Conservation (phyloP, 106 monocot genomes). For the Chionographis japonica region DNA sequence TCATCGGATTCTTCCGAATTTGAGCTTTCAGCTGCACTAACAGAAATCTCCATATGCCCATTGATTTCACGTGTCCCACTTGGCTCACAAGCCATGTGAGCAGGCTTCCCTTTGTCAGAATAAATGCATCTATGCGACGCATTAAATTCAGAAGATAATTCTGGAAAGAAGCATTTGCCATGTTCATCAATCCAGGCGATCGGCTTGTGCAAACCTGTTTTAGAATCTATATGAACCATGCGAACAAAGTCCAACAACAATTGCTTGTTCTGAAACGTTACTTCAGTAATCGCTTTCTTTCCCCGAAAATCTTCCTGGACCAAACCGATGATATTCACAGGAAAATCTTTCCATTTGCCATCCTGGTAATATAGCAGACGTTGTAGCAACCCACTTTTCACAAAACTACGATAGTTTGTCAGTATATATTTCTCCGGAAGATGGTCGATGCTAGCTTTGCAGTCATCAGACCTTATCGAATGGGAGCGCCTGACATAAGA, state of each 20-base stretch:
- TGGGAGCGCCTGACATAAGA: slow-evolving; percentile 1
- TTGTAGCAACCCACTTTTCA: slow-evolving; percentile 62
- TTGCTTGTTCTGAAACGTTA: slow-evolving; percentile 27
- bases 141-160: slow-evolving; percentile 21
- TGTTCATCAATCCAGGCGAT: slow-evolving; percentile 83
- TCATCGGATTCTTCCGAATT: slow-evolving; percentile 25
- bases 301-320: slow-evolving; percentile 42
- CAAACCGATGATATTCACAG: slow-evolving; percentile 29
- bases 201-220: slow-evolving; percentile 42
- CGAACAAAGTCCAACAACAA: slow-evolving; percentile 76
- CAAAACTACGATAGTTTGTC: slow-evolving; percentile 58
- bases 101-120: slow-evolving; percentile 11
- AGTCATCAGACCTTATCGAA: background rate
- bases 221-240: slow-evolving; percentile 56
- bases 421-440: slow-evolving; percentile 19
- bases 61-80: slow-evolving; percentile 19
- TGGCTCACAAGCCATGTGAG: slow-evolving; percentile 6
- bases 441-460: slow-evolving; percentile 4
- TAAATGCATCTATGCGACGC: slow-evolving; percentile 12
- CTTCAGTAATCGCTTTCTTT: slow-evolving; percentile 66
- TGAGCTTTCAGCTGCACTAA: slow-evolving; percentile 50
- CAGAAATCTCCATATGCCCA: slow-evolving; percentile 7
- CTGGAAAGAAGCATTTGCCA: slow-evolving; percentile 53
- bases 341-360: slow-evolving; percentile 73
- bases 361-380: slow-evolving; percentile 50